These are phyloP conservation scores for Blastobotrys mokoenaii DNA, from an alignment of 805 yeast genomes.

Conservation along the genomic window DNA sequence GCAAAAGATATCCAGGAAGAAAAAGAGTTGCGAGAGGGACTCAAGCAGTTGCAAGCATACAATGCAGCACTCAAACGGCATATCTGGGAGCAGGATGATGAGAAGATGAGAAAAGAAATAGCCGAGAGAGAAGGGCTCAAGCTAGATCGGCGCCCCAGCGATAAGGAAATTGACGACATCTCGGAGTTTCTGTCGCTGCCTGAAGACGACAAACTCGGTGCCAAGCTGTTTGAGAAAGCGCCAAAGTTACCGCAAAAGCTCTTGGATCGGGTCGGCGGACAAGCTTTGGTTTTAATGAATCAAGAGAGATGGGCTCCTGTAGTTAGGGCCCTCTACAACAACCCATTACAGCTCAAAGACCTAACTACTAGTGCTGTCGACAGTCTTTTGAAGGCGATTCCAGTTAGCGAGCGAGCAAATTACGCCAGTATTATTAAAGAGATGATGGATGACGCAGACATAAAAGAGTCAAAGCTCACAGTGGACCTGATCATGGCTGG, in stretches of 20 bases:
- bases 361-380: slow-evolving; percentile 20
- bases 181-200: slow-evolving; percentile 7
- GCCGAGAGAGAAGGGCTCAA: slow-evolving; percentile 8
- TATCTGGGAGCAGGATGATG: slow-evolving; percentile 16
- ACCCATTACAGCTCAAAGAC: slow-evolving; percentile 16
- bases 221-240: slow-evolving; percentile 9
- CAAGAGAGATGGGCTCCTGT: slow-evolving; percentile 18
- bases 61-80: slow-evolving; percentile 7
- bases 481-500: slow-evolving; percentile 25
- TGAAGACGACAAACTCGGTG: slow-evolving; percentile 2
- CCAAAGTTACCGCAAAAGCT: slow-evolving; percentile 13
- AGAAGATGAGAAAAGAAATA: slow-evolving; percentile 8
- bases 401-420: slow-evolving; percentile 18
- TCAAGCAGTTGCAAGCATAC: slow-evolving; percentile 15
- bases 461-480: slow-evolving; percentile 12
- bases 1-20: neutral
- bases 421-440: slow-evolving; percentile 16
- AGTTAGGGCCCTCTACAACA: slow-evolving; percentile 9
- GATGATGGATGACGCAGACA: slow-evolving; percentile 17
- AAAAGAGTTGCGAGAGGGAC: slow-evolving; percentile 7
- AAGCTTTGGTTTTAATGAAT: slow-evolving; percentile 8
- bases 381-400: slow-evolving; percentile 19
- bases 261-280: slow-evolving; percentile 13
- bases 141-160: slow-evolving; percentile 5
- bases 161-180: slow-evolving; percentile 13